phyloP scores from a whole-genome alignment of 495 filamentous ascomycete species.

The Xylaria telfairii region DNA sequence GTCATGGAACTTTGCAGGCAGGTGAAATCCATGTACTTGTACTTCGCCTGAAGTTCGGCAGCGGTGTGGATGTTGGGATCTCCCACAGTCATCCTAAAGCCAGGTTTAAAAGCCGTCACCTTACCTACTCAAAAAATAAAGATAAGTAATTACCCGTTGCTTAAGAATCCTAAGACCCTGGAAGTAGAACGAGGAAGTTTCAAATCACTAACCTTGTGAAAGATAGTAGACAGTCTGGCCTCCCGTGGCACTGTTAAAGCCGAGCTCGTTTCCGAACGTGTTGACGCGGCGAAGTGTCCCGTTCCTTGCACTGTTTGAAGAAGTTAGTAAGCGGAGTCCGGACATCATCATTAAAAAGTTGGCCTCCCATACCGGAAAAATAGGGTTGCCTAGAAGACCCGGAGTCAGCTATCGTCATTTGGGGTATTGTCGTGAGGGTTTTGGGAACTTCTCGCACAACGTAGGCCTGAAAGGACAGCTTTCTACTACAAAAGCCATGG shows the following conservation, averaged over 20 bases:
- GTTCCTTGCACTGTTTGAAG: constrained; percentile 40
- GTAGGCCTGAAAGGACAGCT: not conserved
- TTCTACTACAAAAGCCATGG: not conserved
- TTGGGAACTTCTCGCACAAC: not conserved
- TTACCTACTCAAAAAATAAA: constrained; percentile 27
- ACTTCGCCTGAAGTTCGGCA: constrained; percentile 48
- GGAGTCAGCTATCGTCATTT: constrained; percentile 1
- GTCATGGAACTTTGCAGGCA: constrained; percentile 47
- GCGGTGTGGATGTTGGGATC: constrained; percentile 47
- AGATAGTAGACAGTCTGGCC: constrained; percentile 55
- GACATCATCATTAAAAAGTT: not conserved
- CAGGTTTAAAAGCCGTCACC: constrained; percentile 50
- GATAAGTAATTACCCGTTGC: not conserved
- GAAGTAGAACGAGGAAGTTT: not conserved
- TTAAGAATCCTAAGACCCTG: not conserved
- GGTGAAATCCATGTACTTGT: constrained; percentile 49
- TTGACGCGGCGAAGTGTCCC: constrained; percentile 50
- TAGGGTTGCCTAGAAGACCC: constrained; percentile 32
- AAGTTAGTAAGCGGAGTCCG: constrained; percentile 2
- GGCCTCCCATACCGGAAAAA: constrained; percentile 44
- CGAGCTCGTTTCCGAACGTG: constrained; percentile 50
- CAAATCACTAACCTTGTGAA: constrained; percentile 24
- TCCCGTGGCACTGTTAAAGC: constrained; percentile 43
- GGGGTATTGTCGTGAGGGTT: not conserved
- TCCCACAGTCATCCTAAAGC: constrained; percentile 56